Conservation (phyloP, 2,329 filamentous ascomycete species). For the Pseudogymnoascus sp. region DNA sequence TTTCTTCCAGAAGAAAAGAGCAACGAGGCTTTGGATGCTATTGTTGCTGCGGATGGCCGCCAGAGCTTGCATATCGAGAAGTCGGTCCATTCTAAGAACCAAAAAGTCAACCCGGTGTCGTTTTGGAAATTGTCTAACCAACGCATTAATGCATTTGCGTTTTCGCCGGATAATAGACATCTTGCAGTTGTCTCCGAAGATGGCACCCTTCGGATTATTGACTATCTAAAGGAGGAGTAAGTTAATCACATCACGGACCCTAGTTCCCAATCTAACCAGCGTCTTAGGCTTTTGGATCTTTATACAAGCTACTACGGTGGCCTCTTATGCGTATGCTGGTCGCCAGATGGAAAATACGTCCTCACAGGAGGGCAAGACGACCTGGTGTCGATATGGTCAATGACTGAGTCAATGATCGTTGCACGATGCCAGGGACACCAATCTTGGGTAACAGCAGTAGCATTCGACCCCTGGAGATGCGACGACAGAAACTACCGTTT, state of each 20-base stretch:
- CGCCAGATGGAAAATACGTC: constrained; percentile 91
- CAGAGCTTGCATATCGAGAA: constrained; percentile 68
- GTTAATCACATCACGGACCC: constrained; percentile 25
- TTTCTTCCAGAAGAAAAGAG: constrained; percentile 58
- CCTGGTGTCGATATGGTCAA: constrained; percentile 89
- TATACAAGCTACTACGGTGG: constrained; percentile 92
- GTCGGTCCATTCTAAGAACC: constrained; percentile 87
- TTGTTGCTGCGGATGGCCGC: constrained; percentile 24
- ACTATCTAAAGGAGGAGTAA: constrained; percentile 84
- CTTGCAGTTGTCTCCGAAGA: constrained; percentile 89
- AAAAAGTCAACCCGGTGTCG: constrained; percentile 86
- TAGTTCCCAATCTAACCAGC: constrained; percentile 14
- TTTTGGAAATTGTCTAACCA: constrained; percentile 91
- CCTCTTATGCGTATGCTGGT: constrained; percentile 91
- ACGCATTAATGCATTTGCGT: constrained; percentile 81
- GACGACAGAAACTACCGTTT: constrained; percentile 94
- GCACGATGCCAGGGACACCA: constrained; percentile 92
- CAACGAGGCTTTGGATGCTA: constrained; percentile 21
- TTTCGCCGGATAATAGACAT: constrained; percentile 82
- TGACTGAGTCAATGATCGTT: constrained; percentile 74
- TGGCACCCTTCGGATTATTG: constrained; percentile 79
- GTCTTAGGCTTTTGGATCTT: constrained; percentile 66
- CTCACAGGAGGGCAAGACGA: constrained; percentile 95
- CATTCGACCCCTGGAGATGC: constrained; percentile 95
- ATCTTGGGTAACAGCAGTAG: constrained; percentile 88